Evolutionary conservation across 352 stramenopile species (phyloP), one percentile per base, ranked within the genome.

Genomic region (Phytophthora pisi): DNA sequence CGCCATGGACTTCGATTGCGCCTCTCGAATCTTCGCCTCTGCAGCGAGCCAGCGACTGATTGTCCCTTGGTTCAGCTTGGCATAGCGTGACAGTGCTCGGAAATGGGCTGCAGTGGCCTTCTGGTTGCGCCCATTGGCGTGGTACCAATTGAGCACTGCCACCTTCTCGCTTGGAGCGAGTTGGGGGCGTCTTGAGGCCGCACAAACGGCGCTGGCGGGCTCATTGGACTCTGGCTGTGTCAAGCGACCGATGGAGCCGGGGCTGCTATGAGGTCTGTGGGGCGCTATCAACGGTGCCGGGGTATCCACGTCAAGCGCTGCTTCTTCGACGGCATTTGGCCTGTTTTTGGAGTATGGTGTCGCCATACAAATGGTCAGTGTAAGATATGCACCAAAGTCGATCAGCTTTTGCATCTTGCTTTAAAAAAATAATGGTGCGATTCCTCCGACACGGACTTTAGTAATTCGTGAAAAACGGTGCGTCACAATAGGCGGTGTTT

Each of bases 51-150:
- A 75, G 34, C 68, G 68, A 42, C 62, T 72, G 55, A 72, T 50
- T 16, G 56, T 75, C 23, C 56, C 56, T 61, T 75, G 62, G n/a
- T 55, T 71, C 11, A 75, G 38, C 18, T 64, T 72, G 18, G 57
- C 46, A 51, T 59, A 68, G 3, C 53, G 50, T 24, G 51, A 26
- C 9, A 53, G 28, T n/a, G 16, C 24, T 15, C 34, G 60, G 51
- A 67, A 67, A 51, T 67, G 51, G 18, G 51, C 30, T 13, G 42
- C 60, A 9, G 60, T 61, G 42, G 23, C 34, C 26, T 66, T 60
- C 20, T 66, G 59, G 28, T 66, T 66, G 34, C 59, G 59, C 43
- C 61, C 61, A 20, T 67, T 52, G 42, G 42, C 40, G 30, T 62
- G 51, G 30, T 61, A 42, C 60, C 60, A 67, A 31, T 61, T n/a